These are phyloP conservation scores for Thielaviopsis populi DNA, from an alignment of 2,329 filamentous ascomycete genomes.

Conservation along the genomic window DNA sequence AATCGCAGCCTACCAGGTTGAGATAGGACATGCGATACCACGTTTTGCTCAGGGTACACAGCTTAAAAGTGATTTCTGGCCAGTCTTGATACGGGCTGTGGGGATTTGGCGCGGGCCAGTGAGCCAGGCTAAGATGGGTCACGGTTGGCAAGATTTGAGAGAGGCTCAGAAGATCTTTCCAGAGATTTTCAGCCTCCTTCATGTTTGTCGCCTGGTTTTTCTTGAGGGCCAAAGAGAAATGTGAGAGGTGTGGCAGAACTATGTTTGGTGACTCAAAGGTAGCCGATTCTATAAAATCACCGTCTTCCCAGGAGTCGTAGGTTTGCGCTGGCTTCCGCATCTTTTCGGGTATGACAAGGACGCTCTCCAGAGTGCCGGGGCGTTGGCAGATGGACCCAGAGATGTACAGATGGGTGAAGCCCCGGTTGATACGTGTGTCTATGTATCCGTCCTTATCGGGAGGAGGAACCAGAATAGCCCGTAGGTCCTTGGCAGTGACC, in stretches of 20 bases:
- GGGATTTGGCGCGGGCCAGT: background rate
- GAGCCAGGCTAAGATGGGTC: background rate
- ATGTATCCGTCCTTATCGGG: background rate
- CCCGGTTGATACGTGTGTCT: background rate
- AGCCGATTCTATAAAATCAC: background rate
- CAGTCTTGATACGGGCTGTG: background rate
- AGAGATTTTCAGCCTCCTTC: background rate
- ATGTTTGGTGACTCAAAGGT: background rate
- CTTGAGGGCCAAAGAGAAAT: background rate
- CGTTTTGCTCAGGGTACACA: background rate
- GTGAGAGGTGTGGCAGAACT: background rate
- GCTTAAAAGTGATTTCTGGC: background rate
- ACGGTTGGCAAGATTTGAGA: background rate
- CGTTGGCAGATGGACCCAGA: background rate
- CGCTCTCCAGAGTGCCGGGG: background rate
- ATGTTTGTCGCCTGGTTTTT: background rate
- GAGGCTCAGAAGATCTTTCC: conserved; percentile 3
- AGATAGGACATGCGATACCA: conserved; percentile 1
- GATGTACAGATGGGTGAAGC: background rate
- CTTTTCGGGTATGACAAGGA: background rate
- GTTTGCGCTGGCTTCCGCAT: background rate
- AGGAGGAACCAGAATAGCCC: background rate
- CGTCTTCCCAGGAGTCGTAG: conserved; percentile 5
- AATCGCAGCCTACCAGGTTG: background rate
- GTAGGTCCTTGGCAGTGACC: background rate